phyloP scores from a whole-genome alignment of 805 yeast genomes.

The Schwanniomyces pseudopolymorphus region DNA sequence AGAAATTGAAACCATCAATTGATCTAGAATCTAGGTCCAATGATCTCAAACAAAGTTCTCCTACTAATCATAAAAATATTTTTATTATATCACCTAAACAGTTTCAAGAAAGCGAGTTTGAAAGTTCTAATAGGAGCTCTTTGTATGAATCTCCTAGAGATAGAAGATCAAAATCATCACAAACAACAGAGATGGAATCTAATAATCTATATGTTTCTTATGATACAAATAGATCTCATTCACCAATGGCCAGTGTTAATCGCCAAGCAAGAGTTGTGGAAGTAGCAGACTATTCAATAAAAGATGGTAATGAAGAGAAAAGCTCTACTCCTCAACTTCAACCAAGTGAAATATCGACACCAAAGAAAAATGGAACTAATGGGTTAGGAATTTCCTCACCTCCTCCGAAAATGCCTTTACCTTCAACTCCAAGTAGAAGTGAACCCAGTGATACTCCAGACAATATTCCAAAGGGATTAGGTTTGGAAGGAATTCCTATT shows the following conservation, averaged over 20 bases:
- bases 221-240: conserved; percentile 19
- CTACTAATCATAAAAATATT: conserved; percentile 27
- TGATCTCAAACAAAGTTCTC: conserved; percentile 9
- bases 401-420: conserved; percentile 37
- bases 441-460: conserved; percentile 7
- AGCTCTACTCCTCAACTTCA: neutral
- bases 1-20: conserved; percentile 3
- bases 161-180: conserved; percentile 9
- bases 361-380: conserved; percentile 12
- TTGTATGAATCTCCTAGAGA: conserved; percentile 13
- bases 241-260: conserved; percentile 43
- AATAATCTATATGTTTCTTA: neutral
- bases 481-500: conserved; percentile 32
- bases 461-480: conserved; percentile 34
- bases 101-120: conserved; percentile 33
- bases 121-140: conserved; percentile 15
- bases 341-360: conserved; percentile 14
- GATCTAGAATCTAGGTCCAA: neutral
- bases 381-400: conserved; percentile 26
- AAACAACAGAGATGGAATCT: neutral
- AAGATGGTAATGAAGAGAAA: neutral
- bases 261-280: conserved; percentile 47
- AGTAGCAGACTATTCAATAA: conserved; percentile 22
- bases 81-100: conserved; percentile 41
- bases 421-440: conserved; percentile 10